Evolutionary conservation across 2,329 filamentous ascomycete species (phyloP).

Genomic region (Colletotrichum aenigma): DNA sequence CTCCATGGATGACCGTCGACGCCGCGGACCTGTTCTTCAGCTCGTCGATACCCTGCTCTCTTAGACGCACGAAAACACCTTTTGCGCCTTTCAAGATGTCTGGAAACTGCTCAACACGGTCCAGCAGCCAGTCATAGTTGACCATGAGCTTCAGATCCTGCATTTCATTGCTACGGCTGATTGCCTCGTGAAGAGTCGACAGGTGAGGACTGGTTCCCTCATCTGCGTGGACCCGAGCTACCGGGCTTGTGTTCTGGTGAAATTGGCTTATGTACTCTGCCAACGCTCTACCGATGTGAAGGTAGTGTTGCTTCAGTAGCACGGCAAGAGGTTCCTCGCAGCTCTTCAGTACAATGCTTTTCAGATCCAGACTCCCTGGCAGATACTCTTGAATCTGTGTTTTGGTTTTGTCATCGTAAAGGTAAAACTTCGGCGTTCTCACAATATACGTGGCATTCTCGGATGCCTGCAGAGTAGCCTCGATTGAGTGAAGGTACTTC

Average conservation of each 20-base stretch:
- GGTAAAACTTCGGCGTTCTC: neutral
- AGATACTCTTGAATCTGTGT: neutral
- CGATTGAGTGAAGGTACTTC: neutral
- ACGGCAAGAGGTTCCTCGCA: neutral
- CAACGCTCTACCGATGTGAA: neutral
- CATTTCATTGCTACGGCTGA: neutral
- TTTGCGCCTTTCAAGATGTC: neutral
- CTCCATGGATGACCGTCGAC: neutral
- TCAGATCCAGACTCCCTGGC: neutral
- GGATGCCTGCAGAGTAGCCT: too few relatives aligned
- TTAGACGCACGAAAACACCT: neutral
- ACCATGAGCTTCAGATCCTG: neutral
- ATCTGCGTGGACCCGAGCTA: neutral
- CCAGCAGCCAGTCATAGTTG: neutral
- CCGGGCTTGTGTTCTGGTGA: neutral
- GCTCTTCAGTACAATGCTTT: neutral
- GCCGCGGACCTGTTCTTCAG: neutral
- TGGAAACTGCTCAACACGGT: neutral
- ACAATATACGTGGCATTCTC: too few relatives aligned
- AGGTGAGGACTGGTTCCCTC: neutral
- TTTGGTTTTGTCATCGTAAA: neutral
- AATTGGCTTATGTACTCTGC: neutral
- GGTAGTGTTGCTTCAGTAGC: neutral
- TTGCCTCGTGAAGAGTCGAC: neutral
- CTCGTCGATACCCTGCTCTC: neutral